A percentile compares a stretch with the other conserved stretches of the same genome.
These are phyloP conservation scores for Postia placenta DNA, from an alignment of 768 basidiomycete genomes.

Conservation along the genomic window DNA sequence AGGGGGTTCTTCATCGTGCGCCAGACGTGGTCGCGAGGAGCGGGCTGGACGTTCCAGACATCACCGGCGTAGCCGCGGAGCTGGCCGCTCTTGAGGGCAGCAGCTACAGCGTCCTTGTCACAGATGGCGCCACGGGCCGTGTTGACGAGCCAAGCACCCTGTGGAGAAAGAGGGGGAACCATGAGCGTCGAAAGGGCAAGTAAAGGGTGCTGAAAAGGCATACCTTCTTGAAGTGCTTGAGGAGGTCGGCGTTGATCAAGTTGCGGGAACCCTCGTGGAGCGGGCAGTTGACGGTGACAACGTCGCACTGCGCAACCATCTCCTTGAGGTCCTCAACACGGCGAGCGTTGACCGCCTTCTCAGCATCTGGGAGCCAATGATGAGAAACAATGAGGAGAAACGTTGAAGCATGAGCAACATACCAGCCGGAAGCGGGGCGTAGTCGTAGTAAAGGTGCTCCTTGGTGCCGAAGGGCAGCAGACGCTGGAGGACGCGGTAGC, in stretches of 20 bases:
- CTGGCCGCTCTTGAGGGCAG: constrained; percentile 70
- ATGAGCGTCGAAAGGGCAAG: no score
- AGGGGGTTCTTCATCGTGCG: constrained; percentile 75
- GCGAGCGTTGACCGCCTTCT: constrained; percentile 59
- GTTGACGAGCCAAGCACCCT: constrained; percentile 87
- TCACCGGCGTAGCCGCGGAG: constrained; percentile 54
- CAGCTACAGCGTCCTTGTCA: constrained; percentile 74
- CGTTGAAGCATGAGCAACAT: not conserved
- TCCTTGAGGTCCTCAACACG: constrained; percentile 77
- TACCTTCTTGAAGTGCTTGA: constrained; percentile 80
- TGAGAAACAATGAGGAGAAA: not conserved
- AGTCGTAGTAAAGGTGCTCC: constrained; percentile 88
- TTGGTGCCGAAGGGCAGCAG: constrained; percentile 81
- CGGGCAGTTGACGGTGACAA: constrained; percentile 82
- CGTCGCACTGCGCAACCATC: constrained; percentile 54
- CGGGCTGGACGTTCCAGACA: constrained; percentile 86
- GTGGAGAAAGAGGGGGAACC: not conserved
- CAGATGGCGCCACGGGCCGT: constrained; percentile 91
- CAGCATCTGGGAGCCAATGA: constrained; percentile 38
- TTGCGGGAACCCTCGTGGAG: constrained; percentile 81
- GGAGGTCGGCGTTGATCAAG: constrained; percentile 74
- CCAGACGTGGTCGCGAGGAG: constrained; percentile 84
- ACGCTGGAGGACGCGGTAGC: constrained; percentile 81
- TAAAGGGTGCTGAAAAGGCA: not conserved
- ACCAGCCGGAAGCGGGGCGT: constrained; percentile 56